Evolutionary conservation across 208 protist species (phyloP).

Genomic region (Leishmania braziliensis): DNA sequence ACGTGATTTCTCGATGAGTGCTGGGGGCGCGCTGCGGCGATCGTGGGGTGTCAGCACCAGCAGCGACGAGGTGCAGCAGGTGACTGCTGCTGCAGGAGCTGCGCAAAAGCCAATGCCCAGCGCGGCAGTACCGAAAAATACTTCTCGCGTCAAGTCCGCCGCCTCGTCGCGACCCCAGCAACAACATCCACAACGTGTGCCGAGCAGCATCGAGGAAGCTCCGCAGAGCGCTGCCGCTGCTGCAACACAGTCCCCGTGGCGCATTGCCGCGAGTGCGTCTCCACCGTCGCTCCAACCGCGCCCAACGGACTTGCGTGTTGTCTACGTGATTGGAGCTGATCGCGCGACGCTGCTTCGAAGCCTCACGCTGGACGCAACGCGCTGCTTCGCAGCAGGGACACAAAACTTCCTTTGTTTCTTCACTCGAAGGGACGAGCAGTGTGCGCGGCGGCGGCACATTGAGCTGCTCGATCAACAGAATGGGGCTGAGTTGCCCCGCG

Average conservation of each 20-base stretch:
- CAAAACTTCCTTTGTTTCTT: slow-evolving; percentile 61
- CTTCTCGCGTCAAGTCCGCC: not conserved
- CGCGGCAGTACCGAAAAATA: not conserved
- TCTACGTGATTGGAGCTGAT: slow-evolving; percentile 60
- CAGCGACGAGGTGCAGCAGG: not conserved
- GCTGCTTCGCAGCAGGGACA: slow-evolving; percentile 41
- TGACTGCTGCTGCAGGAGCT: not conserved
- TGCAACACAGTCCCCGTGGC: not conserved
- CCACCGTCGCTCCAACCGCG: slow-evolving; percentile 9
- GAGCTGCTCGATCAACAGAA: slow-evolving; percentile 37
- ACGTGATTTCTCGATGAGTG: not conserved
- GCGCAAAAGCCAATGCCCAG: not conserved
- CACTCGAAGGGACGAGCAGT: slow-evolving; percentile 39
- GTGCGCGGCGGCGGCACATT: slow-evolving; percentile 29
- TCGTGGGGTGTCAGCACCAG: not conserved
- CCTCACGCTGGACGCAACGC: slow-evolving; percentile 51
- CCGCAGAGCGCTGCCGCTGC: not conserved
- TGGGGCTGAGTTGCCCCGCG: not conserved
- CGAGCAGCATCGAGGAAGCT: not conserved
- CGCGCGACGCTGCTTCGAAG: slow-evolving; percentile 51
- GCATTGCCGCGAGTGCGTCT: not conserved
- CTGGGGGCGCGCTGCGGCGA: not conserved
- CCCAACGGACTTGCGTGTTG: slow-evolving; percentile 37
- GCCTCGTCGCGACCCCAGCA: not conserved
- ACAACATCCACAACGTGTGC: not conserved